Base-by-base conservation (phyloP, 192 early-diverging fungal species). In the Geosiphon pyriformis region DNA sequence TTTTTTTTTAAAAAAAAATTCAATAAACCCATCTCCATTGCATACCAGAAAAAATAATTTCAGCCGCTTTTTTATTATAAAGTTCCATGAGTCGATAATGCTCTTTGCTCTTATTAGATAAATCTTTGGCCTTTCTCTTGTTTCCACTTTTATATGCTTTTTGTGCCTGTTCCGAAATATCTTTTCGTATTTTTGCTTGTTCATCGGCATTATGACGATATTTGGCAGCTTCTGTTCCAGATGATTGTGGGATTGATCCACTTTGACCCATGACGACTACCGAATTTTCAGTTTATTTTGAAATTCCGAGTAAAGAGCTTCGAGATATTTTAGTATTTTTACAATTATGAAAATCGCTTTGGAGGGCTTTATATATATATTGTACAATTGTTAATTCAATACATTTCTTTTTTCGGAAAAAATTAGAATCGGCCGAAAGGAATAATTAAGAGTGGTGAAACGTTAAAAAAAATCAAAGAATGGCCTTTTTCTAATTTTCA, bases 41-140 rank as follows among this genome's bases (percentile, higher is more conserved):
- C 60, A 62, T 80, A 84, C 83, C 54, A 25, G 55, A 23, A 67
- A 76, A 84, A 8, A 77, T 71, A 46, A 67, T 59, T n/a, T 82
- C 74, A 46, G 77, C 81, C 0, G 88, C 88, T 34, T 76, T 59
- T 3, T 71, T 55, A 55, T 89, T 87, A 54, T 73, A 82, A 34
- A 73, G 54, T 20, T 81, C 68, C 88, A 88, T 89, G 37, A 73
- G 37, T 7, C 65, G 53, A 23, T 73, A 81, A 70, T 86, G 80
- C 27, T 76, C 73, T 52, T 88, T 84, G 8, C 80, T 82, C 37
- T 84, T 60, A 30, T 74, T 68, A 1, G 80, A 82, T 18, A 83
- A 71, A 18, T 80, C 75, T 70, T 61, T 61, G 10, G 60, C 60
- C 29, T 61, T 42, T 61, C 18, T 30, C 1, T 27, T 27, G 29